Evolutionary conservation across 805 yeast genomes (phyloP).

Genomic region (Zygotorulaspora florentina): DNA sequence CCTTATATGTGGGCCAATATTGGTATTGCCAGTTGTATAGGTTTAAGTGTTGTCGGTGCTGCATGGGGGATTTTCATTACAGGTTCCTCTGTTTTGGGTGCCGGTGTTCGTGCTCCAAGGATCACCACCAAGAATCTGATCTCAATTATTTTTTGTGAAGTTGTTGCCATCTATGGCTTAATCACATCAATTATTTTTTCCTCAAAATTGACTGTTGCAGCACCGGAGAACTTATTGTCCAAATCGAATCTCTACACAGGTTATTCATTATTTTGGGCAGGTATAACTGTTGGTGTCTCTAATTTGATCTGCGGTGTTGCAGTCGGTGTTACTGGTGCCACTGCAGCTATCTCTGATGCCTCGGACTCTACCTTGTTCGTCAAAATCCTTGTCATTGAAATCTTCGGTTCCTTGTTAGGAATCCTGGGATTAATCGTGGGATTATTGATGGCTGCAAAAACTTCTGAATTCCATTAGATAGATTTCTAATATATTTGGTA

Average conservation of each 20-base stretch:
- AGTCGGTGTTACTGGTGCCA: slow-evolving; percentile 95
- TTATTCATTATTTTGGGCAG: slow-evolving; percentile 96
- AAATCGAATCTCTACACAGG: slow-evolving; percentile 90
- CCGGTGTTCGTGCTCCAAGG: slow-evolving; percentile 96
- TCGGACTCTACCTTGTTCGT: slow-evolving; percentile 94
- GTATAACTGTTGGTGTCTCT: slow-evolving; percentile 88
- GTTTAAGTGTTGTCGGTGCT: slow-evolving; percentile 92
- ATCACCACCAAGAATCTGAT: slow-evolving; percentile 96
- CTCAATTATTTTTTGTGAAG: slow-evolving; percentile 97
- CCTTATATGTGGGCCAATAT: slow-evolving; percentile 96
- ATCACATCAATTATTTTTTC: slow-evolving; percentile 97
- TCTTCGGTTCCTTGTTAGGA: slow-evolving; percentile 94
- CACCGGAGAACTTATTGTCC: slow-evolving; percentile 59
- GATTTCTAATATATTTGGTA: background rate
- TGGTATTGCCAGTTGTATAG: slow-evolving; percentile 89
- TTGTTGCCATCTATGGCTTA: slow-evolving; percentile 96
- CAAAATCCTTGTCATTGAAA: slow-evolving; percentile 93
- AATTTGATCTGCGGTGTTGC: slow-evolving; percentile 95
- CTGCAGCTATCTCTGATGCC: slow-evolving; percentile 98
- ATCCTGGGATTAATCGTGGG: slow-evolving; percentile 96
- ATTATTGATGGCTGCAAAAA: slow-evolving; percentile 93
- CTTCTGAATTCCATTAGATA: slow-evolving; percentile 69
- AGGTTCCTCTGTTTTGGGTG: slow-evolving; percentile 91
- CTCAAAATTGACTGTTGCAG: slow-evolving; percentile 72
- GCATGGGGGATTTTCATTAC: slow-evolving; percentile 99